Conservation (phyloP, 208 protist genomes). For the Jaenimonas drosophilae region DNA sequence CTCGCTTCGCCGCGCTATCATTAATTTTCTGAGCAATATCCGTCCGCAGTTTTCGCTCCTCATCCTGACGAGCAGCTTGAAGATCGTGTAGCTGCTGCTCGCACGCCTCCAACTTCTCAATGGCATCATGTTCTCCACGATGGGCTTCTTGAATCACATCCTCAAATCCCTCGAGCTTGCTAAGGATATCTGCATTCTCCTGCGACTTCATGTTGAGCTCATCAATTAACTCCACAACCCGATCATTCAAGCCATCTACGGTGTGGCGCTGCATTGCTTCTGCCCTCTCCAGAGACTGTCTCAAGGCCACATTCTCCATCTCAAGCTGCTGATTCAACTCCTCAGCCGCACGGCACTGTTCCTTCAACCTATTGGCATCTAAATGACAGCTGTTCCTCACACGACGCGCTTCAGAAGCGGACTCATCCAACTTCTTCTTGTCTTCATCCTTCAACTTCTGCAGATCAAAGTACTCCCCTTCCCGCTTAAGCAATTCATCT, state of each 20-base stretch:
- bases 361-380: neutral
- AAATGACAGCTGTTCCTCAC: neutral
- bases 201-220: constrained; percentile 1
- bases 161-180: neutral
- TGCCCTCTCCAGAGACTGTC: neutral
- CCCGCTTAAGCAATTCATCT: neutral
- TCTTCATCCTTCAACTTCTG: neutral
- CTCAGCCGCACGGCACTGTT: neutral
- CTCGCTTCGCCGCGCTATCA: too few relatives aligned
- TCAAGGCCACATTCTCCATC: neutral
- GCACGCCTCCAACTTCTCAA: too few relatives aligned
- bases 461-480: neutral
- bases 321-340: neutral
- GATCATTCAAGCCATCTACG: constrained; percentile 7
- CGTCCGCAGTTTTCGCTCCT: too few relatives aligned
- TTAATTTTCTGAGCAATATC: too few relatives aligned
- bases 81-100: too few relatives aligned
- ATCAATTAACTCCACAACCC: constrained; percentile 1
- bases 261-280: neutral
- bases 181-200: neutral
- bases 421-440: neutral
- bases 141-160: neutral
- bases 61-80: too few relatives aligned
- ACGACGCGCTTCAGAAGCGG: neutral
- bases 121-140: neutral